These are phyloP conservation scores for Diutina ranongensis DNA, from an alignment of 1,139 yeast species.

Conservation along the genomic window DNA sequence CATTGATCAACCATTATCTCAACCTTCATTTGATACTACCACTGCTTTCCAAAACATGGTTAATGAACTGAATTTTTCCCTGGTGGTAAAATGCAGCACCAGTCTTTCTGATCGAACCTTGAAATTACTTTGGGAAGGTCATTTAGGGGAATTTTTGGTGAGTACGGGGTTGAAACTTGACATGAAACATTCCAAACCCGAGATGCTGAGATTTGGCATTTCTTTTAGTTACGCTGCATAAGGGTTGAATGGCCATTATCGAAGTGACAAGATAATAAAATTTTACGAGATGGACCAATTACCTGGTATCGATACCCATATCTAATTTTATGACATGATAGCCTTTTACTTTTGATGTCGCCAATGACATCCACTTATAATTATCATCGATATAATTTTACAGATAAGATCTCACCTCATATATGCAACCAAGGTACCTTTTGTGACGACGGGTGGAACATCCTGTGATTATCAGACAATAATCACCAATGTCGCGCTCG, in stretches of 20 bases:
- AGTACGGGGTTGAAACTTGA: slow-evolving; percentile 58
- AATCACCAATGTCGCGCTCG: too few species aligned
- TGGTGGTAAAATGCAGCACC: slow-evolving; percentile 68
- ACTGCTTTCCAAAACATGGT: slow-evolving; percentile 43
- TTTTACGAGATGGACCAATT: too few species aligned
- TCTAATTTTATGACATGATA: too few species aligned
- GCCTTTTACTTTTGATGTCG: too few species aligned
- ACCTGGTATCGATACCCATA: too few species aligned
- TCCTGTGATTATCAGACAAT: too few species aligned
- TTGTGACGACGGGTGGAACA: too few species aligned
- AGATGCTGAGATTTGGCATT: slow-evolving; percentile 27
- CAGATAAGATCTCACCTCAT: too few species aligned
- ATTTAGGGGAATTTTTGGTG: slow-evolving; percentile 66
- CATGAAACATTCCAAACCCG: slow-evolving; percentile 21
- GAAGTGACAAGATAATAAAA: not conserved
- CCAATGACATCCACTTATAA: too few species aligned
- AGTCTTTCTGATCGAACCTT: slow-evolving; percentile 52
- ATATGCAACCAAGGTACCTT: too few species aligned
- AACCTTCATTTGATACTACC: slow-evolving; percentile 26
- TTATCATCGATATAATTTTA: too few species aligned
- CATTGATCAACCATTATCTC: not conserved
- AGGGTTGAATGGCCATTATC: not conserved
- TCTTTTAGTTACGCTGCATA: slow-evolving; percentile 25
- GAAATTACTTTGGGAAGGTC: slow-evolving; percentile 79
- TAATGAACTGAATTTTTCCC: slow-evolving; percentile 44